These are phyloP conservation scores for Phytophthora brassicae DNA, from an alignment of 352 stramenopile species.

Conservation along the genomic window DNA sequence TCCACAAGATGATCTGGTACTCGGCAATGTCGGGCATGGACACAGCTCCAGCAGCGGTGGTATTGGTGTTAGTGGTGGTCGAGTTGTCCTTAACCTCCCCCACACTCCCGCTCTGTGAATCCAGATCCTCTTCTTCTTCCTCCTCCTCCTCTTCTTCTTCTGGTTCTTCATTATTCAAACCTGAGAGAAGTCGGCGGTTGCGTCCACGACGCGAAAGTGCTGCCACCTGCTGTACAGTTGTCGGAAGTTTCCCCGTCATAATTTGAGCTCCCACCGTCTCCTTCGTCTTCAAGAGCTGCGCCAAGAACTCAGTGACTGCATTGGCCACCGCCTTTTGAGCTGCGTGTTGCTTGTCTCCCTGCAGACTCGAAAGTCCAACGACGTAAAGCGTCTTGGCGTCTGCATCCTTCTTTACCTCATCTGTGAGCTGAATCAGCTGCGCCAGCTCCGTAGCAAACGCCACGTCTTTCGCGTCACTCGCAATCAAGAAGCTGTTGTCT, in stretches of 20 bases:
- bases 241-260: conserved; percentile 28
- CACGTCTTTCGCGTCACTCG: conserved; percentile 25
- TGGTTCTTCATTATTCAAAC: conserved; percentile 11
- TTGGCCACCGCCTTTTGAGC: conserved; percentile 30
- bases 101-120: conserved; percentile 24
- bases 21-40: conserved; percentile 67
- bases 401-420: conserved; percentile 18
- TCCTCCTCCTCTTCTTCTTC: conserved; percentile 21
- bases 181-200: conserved; percentile 29
- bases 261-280: conserved; percentile 37
- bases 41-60: conserved; percentile 30
- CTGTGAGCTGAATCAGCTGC: conserved; percentile 33
- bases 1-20: conserved; percentile 87
- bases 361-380: conserved; percentile 33
- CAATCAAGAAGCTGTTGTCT: conserved; percentile 32
- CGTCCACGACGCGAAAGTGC: conserved; percentile 30
- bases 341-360: conserved; percentile 24
- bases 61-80: conserved; percentile 27
- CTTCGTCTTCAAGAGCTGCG: conserved; percentile 39
- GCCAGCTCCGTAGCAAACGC: conserved; percentile 38
- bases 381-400: conserved; percentile 38
- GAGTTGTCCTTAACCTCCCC: conserved; percentile 26
- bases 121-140: conserved; percentile 17
- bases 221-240: conserved; percentile 21
- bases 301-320: conserved; percentile 39